Percentiles rank a stretch among this genome's conserved stretches.
phyloP scores from a whole-genome alignment of 345 rosid genomes.

The Melaleuca alternifolia region DNA sequence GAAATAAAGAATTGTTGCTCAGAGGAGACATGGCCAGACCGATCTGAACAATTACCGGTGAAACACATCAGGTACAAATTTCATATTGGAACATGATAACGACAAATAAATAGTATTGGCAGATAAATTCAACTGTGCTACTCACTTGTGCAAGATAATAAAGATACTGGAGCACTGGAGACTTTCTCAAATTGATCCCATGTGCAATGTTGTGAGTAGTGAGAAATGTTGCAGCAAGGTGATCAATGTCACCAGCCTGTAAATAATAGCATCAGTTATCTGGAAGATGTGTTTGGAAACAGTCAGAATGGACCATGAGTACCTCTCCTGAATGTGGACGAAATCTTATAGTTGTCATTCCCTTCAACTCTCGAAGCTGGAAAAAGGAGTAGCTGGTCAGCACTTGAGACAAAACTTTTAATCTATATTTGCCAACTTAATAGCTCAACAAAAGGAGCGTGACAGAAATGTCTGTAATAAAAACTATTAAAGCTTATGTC shows the following conservation, averaged over 20 bases:
- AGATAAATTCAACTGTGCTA: not conserved
- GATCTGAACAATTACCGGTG: slow-evolving; percentile 38
- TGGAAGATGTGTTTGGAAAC: not conserved
- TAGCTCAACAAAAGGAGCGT: not conserved
- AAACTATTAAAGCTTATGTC: not conserved
- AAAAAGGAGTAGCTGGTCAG: slow-evolving; percentile 8
- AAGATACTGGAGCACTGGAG: slow-evolving; percentile 99
- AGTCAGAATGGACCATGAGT: not conserved
- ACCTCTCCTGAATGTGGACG: slow-evolving; percentile 99
- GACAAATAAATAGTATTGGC: not conserved
- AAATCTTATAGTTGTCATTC: slow-evolving; percentile 93
- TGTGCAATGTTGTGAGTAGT: slow-evolving; percentile 93
- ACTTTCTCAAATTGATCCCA: slow-evolving; percentile 92
- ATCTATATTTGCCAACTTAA: not conserved
- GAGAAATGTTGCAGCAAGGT: slow-evolving; percentile 97
- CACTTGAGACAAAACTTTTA: not conserved
- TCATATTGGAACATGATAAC: not conserved
- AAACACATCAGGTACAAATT: slow-evolving; percentile 4
- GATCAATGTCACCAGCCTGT: slow-evolving; percentile 99
- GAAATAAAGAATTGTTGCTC: slow-evolving; percentile 95
- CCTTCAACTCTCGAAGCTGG: slow-evolving; percentile 98
- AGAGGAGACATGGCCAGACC: slow-evolving; percentile 99
- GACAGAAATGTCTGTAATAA: not conserved
- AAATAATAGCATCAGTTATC: not conserved
- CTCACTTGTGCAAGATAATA: slow-evolving; percentile 92